Conservation (phyloP, 768 basidiomycete genomes). For the Boletus huronensis region DNA sequence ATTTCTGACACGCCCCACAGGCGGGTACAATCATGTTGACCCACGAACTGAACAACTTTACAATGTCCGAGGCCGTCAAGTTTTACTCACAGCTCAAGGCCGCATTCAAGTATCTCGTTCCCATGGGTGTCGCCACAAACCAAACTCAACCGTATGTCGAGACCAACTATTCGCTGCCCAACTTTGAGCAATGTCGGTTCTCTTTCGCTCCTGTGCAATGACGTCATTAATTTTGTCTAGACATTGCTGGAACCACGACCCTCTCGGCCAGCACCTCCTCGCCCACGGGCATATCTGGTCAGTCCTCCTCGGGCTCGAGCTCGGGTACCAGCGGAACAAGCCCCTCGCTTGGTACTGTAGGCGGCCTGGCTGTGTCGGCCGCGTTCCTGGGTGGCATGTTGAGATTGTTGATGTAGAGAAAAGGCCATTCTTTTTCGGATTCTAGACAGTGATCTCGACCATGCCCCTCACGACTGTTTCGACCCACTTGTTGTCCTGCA, state of each 20-base stretch:
- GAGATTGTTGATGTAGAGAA: slow-evolving; percentile 20
- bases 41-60: slow-evolving; percentile 59
- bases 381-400: slow-evolving; percentile 13
- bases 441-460: not conserved
- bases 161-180: slow-evolving; percentile 37
- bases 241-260: slow-evolving; percentile 27
- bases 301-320: slow-evolving; percentile 5
- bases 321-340: slow-evolving; percentile 1
- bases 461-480: not conserved
- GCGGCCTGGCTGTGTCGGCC: slow-evolving; percentile 14
- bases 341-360: slow-evolving; percentile 1
- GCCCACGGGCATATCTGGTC: not conserved
- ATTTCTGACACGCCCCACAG: slow-evolving; percentile 22
- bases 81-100: slow-evolving; percentile 43
- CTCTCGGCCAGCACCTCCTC: not conserved
- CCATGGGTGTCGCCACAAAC: slow-evolving; percentile 51
- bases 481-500: not conserved
- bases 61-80: slow-evolving; percentile 58
- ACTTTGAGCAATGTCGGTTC: slow-evolving; percentile 44
- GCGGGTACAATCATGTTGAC: slow-evolving; percentile 51
- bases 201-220: not conserved
- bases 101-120: slow-evolving; percentile 49
- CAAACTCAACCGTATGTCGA: slow-evolving; percentile 52
- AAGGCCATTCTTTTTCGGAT: not conserved
- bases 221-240: slow-evolving; percentile 3